phyloP scores from a whole-genome alignment of 306 rosid species.

The Betula pendula region DNA sequence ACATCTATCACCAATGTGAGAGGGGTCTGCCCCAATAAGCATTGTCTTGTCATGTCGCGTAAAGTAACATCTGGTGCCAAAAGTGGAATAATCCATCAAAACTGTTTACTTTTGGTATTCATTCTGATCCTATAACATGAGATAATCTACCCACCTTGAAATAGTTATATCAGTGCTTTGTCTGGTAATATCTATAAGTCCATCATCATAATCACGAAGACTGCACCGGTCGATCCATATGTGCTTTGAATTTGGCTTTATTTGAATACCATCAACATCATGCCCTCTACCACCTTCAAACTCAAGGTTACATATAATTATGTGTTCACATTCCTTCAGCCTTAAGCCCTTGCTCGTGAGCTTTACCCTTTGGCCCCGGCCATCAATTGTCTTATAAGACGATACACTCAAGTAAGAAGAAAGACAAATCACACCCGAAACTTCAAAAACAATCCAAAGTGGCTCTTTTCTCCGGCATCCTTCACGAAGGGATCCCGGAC shows the following conservation, averaged over 20 bases:
- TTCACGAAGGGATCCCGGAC: slow-evolving; percentile 77
- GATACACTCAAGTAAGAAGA: slow-evolving; percentile 35
- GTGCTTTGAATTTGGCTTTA: slow-evolving; percentile 40
- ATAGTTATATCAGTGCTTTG: slow-evolving; percentile 42
- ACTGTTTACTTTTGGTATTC: neutral
- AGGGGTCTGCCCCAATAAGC: slow-evolving; percentile 45
- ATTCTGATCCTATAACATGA: neutral
- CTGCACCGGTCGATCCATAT: slow-evolving; percentile 46
- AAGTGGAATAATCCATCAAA: slow-evolving; percentile 8
- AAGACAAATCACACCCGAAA: slow-evolving; percentile 55
- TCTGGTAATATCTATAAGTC: slow-evolving; percentile 41
- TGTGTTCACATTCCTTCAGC: slow-evolving; percentile 41
- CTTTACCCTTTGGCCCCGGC: slow-evolving; percentile 39
- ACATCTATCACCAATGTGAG: slow-evolving; percentile 42
- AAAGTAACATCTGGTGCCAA: slow-evolving; percentile 36
- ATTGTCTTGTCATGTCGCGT: slow-evolving; percentile 42
- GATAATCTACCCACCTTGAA: slow-evolving; percentile 30
- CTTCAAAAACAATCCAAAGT: slow-evolving; percentile 69
- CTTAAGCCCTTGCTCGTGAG: slow-evolving; percentile 40
- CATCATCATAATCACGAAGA: slow-evolving; percentile 44
- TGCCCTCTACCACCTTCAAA: slow-evolving; percentile 44
- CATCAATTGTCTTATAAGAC: slow-evolving; percentile 42
- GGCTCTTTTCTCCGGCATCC: slow-evolving; percentile 70
- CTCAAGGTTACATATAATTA: slow-evolving; percentile 43
- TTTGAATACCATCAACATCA: slow-evolving; percentile 46